Evolutionary conservation across 192 early-diverging fungal genomes (phyloP).

Genomic region (Coemansia sp.): DNA sequence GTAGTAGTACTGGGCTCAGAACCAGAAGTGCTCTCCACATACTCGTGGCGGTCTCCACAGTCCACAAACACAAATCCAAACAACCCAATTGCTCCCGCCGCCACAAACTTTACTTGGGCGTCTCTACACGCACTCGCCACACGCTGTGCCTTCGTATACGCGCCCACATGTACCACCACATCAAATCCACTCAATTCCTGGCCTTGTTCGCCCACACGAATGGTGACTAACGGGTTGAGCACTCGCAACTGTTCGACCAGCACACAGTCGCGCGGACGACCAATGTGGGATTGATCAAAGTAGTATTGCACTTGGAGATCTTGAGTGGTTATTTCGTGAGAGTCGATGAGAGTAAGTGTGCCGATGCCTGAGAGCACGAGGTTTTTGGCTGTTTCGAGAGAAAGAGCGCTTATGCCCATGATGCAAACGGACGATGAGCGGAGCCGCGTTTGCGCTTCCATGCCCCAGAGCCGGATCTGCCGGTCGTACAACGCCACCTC

Average conservation of each 20-base stretch:
- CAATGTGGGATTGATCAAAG: slow-evolving; percentile 9
- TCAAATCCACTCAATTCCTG: slow-evolving; percentile 54
- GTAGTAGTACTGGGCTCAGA: too few relatives aligned
- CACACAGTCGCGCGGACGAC: slow-evolving; percentile 34
- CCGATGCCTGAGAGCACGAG: slow-evolving; percentile 87
- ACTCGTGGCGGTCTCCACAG: slow-evolving; percentile 38
- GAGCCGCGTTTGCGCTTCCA: slow-evolving; percentile 90
- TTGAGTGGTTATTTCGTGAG: slow-evolving; percentile 56
- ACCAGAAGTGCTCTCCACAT: slow-evolving; percentile 10
- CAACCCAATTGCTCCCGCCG: slow-evolving; percentile 67
- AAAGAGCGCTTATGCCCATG: slow-evolving; percentile 67
- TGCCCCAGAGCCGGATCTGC: slow-evolving; percentile 96
- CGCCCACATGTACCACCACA: slow-evolving; percentile 63
- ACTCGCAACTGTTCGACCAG: slow-evolving; percentile 61
- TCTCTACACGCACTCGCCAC: slow-evolving; percentile 14
- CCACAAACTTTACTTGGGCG: slow-evolving; percentile 51
- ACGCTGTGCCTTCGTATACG: slow-evolving; percentile 5
- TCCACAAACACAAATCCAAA: slow-evolving; percentile 89
- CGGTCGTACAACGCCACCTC: slow-evolving; percentile 94
- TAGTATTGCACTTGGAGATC: slow-evolving; percentile 32
- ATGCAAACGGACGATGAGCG: slow-evolving; percentile 74
- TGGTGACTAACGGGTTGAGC: slow-evolving; percentile 81
- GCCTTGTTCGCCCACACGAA: slow-evolving; percentile 58
- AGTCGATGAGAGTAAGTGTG: slow-evolving; percentile 68
- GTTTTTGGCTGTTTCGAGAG: slow-evolving; percentile 90